phyloP scores from a whole-genome alignment of 495 filamentous ascomycete genomes.

The Lasiosphaeria ovina region DNA sequence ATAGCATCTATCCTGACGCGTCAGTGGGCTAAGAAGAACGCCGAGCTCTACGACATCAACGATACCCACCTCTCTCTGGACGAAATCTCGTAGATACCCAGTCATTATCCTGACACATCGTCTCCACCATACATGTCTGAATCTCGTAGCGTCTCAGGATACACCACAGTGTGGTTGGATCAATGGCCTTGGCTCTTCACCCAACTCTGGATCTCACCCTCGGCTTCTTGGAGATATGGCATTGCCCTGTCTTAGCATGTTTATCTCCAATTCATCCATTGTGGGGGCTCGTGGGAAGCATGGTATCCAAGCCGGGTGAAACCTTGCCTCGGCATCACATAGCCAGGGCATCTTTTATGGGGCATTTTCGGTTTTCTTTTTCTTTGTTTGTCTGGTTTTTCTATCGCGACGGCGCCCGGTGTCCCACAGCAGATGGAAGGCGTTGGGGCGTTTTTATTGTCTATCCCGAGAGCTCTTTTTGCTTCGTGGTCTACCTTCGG shows the following conservation, averaged over 20 bases:
- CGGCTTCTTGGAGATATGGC: conserved; percentile 16
- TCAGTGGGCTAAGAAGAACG: conserved; percentile 84
- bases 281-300: conserved; percentile 10
- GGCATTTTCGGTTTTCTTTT: conserved; percentile 23
- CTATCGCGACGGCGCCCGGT: conserved; percentile 32
- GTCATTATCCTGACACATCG: conserved; percentile 5
- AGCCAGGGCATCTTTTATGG: conserved; percentile 9
- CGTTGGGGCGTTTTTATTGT: conserved; percentile 20
- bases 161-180: conserved; percentile 33
- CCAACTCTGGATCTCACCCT: conserved; percentile 21
- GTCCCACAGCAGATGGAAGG: conserved; percentile 21
- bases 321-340: not conserved
- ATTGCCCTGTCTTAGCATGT: conserved; percentile 16
- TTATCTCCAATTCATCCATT: conserved; percentile 15
- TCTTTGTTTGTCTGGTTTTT: conserved; percentile 17
- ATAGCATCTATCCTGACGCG: conserved; percentile 88
- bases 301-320: conserved; percentile 12
- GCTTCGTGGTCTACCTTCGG: not conserved
- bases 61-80: conserved; percentile 42
- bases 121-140: conserved; percentile 7
- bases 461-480: not conserved
- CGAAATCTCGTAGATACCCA: conserved; percentile 33
- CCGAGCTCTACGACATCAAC: conserved; percentile 43
- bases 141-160: conserved; percentile 27
- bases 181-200: conserved; percentile 22